These are phyloP conservation scores for Marsdenia floribunda DNA, from an alignment of 257 asterid genomes.

Conservation along the genomic window DNA sequence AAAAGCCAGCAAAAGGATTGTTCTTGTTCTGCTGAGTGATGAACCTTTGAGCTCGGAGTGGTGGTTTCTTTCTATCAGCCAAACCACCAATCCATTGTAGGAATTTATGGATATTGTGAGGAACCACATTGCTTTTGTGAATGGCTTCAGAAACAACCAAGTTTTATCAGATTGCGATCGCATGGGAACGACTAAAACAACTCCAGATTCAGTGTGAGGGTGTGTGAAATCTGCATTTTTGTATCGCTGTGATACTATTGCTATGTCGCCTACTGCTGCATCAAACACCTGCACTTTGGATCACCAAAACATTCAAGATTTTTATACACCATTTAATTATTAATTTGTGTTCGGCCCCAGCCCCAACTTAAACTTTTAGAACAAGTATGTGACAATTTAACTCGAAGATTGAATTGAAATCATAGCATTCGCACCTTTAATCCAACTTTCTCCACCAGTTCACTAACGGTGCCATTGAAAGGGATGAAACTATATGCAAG, in stretches of 20 bases:
- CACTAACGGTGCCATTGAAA: constrained; percentile 20
- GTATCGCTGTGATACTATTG: constrained; percentile 24
- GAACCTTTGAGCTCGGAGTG: constrained; percentile 26
- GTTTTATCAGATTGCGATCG: constrained; percentile 16
- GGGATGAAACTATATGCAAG: constrained; percentile 18
- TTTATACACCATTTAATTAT: no score
- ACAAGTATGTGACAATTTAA: no score
- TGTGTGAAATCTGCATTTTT: constrained; percentile 39
- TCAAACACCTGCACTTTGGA: constrained; percentile 27
- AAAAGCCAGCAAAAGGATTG: constrained; percentile 32
- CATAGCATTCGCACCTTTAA: constrained; percentile 19
- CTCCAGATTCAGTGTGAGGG: constrained; percentile 34
- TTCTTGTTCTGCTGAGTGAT: constrained; percentile 20
- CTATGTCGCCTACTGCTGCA: constrained; percentile 43
- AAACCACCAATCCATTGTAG: constrained; percentile 36
- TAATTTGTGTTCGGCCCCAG: no score
- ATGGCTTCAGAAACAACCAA: constrained; percentile 44
- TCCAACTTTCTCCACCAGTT: constrained; percentile 26
- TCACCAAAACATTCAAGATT: background rate
- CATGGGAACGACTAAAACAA: constrained; percentile 39
- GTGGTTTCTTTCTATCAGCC: constrained; percentile 36
- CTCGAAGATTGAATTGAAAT: no score
- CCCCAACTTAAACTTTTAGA: no score
- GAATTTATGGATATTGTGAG: constrained; percentile 19
- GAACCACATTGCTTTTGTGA: constrained; percentile 39